Evolutionary conservation across 1,139 yeast species (phyloP), one percentile per base, ranked within the genome.

Genomic region (Yamadazyma triangularis): DNA sequence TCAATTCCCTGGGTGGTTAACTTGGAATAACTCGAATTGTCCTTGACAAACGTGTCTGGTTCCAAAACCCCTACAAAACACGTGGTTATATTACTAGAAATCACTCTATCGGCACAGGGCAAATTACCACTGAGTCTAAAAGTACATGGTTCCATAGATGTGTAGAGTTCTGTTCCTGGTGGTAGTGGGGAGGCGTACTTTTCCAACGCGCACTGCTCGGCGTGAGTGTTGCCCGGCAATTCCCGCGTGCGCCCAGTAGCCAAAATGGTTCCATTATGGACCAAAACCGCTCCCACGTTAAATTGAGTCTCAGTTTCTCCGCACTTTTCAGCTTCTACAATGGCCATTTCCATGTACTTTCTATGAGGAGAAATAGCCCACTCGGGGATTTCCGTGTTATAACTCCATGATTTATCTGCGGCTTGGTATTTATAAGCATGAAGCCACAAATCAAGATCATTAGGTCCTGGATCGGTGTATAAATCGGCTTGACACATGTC

Each of bases 121-220:
- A 70, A 51, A 46, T 89, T 89, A 1, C 98, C 98, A 53, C 96
- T 88, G 24, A 91, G 63, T 34, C 99, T 66, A 36, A 75, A 73
- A 2, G 95, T 80, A 52, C 99, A 93, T 0, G 99, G 99, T 49
- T 93, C 99, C 98, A 93, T 93, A 0, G 97, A 86, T 0, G 98
- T 91, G 55, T 86, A 93, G 9, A 91, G 59, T 26, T 83, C 87
- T 0, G 95, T 77, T 0, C 95, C 95, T 12, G 49, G 52, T 0
- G 97, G 96, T 1, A 87, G 67, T 19, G 51, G 38, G 3, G 47
- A 36, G 34, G 68, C 77, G 45, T 80, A 83, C 53, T 93, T 93
- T 27, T 80, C 84, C 35, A 93, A 56, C 0, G 96, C 96, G 62
- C 94, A 83, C 51, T 93, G 96, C 50, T 93, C 99, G 2, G 98